Percentiles rank a stretch among this genome's conserved stretches.
Evolutionary conservation across 2,329 filamentous ascomycete genomes (phyloP).

Genomic region (Triangularia setosa): DNA sequence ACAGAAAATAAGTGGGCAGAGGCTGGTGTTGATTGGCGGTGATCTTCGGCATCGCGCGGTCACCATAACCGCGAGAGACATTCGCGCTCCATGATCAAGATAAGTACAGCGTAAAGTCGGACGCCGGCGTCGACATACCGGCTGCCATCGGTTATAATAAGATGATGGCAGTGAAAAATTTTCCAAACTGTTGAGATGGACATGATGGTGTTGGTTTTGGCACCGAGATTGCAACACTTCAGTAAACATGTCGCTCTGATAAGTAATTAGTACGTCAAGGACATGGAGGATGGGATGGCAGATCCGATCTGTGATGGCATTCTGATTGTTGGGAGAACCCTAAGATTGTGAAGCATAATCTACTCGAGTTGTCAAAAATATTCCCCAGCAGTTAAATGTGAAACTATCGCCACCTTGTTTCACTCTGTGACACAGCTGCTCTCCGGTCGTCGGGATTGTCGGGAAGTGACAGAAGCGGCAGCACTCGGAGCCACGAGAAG

Average conservation of each 20-base stretch:
- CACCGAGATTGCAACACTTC: background rate
- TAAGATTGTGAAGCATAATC: background rate
- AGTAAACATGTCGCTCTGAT: background rate
- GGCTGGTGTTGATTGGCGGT: slow-evolving; percentile 11
- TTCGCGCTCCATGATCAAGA: background rate
- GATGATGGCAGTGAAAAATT: background rate
- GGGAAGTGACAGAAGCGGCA: background rate
- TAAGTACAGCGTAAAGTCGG: background rate
- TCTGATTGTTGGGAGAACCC: too few species aligned
- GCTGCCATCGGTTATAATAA: background rate
- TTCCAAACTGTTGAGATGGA: background rate
- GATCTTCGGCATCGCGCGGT: slow-evolving; percentile 17
- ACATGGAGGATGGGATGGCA: background rate
- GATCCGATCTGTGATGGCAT: background rate
- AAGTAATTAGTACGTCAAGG: background rate
- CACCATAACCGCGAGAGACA: slow-evolving; percentile 17
- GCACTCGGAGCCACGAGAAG: background rate
- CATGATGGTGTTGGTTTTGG: background rate
- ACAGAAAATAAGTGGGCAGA: slow-evolving; percentile 6
- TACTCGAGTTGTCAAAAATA: background rate
- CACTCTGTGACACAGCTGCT: background rate
- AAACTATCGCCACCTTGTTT: background rate
- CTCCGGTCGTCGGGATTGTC: background rate
- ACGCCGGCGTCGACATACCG: background rate
- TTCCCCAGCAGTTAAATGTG: background rate